Base-by-base conservation (phyloP, 306 rosid species). In the Calophaca sinica region DNA sequence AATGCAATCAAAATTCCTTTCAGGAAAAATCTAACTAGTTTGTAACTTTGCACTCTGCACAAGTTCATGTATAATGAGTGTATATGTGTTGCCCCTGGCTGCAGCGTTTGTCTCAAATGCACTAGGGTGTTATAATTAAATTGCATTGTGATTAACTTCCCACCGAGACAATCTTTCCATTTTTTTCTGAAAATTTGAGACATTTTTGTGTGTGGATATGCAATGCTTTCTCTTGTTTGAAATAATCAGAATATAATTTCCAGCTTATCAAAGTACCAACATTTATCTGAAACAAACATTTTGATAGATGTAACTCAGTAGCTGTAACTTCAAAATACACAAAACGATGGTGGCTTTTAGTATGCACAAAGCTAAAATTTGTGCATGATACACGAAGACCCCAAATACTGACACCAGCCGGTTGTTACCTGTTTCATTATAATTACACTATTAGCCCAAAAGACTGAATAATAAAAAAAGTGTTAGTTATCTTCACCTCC, bases 21-120 rank as follows among this genome's bases (percentile, higher is more conserved):
- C 38, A 10, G 57, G 59, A 61, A 10, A 67, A 52, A 36, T 48
- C 72, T 42, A 14, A 35, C 4, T 10, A 72, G 65, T 51, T 38
- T 68, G 68, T 70, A 49, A 26, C 84, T 59, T 45, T 39, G 32
- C 57, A 45, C 62, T 12, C 2, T 46, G 44, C 45, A 69, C 20
- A n/a, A 51, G 48, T 66, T 76, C 46, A 9, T 80, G 75, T 69
- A 72, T 73, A 48, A 73, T 32, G 50, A 38, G 61, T 51, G 32
- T 61, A 42, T 60, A 51, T 75, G 46, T 39, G 64, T 59, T 69
- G 44, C n/a, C n/a, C n/a, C n/a, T n/a, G n/a, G n/a, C n/a, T n/a
- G n/a, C n/a, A n/a, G n/a, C n/a, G n/a, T n/a, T n/a, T n/a, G n/a
- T n/a, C n/a, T n/a, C n/a, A n/a, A n/a, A n/a, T n/a, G 44, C 45